Percentiles rank a stretch among this genome's conserved stretches.
phyloP scores from a whole-genome alignment of 176 grass and related monocot species.

The Thalia dealbata region DNA sequence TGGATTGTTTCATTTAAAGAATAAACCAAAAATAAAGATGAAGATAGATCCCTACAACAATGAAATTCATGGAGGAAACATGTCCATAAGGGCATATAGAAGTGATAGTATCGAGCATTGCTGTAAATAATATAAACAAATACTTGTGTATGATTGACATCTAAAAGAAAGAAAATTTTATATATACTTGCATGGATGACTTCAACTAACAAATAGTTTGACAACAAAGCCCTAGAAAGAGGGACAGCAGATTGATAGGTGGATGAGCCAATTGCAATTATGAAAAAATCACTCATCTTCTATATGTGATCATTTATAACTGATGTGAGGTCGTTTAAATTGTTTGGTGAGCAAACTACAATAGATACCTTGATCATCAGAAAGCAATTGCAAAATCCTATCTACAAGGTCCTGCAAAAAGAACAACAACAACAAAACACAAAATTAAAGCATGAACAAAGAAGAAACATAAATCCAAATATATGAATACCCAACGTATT shows the following conservation, averaged over 20 bases:
- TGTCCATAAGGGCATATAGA: too few species aligned
- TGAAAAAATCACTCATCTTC: too few species aligned
- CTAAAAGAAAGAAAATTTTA: neutral
- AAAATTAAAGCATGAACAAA: neutral
- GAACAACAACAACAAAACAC: constrained; percentile 13
- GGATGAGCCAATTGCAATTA: neutral
- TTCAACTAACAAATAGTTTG: neutral
- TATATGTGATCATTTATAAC: too few species aligned
- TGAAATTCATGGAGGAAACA: too few species aligned
- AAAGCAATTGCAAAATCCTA: constrained; percentile 39
- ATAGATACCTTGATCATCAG: constrained; percentile 44
- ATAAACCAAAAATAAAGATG: too few species aligned
- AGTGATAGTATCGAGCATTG: neutral
- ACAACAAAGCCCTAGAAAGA: neutral
- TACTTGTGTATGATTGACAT: neutral
- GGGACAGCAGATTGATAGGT: neutral
- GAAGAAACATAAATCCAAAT: neutral
- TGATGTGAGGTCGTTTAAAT: neutral
- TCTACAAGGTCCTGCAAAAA: constrained; percentile 62
- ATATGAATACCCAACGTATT: neutral
- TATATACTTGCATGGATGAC: neutral
- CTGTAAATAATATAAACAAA: neutral
- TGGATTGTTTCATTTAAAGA: too few species aligned
- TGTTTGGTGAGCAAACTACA: neutral
- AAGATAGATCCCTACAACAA: too few species aligned